Base-by-base conservation (phyloP, 2,329 filamentous ascomycete species). In the Colletotrichum phormii region DNA sequence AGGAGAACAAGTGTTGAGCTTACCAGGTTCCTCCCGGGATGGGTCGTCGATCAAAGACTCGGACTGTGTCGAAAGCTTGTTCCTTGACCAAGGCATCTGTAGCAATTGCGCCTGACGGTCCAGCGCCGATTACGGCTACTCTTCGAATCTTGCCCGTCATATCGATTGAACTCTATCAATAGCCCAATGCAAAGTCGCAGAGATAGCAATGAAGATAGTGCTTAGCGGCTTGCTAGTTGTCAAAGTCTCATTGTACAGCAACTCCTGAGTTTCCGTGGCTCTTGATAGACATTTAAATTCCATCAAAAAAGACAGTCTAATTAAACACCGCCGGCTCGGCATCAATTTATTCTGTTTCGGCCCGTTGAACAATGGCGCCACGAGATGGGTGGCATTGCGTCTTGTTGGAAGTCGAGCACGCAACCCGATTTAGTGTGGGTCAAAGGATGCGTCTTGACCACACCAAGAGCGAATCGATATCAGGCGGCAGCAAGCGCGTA, bases 21-120 rank as follows among this genome's bases (percentile, higher is more conserved):
- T 79, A 89, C 89, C 89, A 90, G 72, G 86, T 89, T 46, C 89
- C 89, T 51, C 89, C 89, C 0, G 87, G 83, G 42, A 81, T 84
- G 71, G 88, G 87, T 71, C 88, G 84, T 59, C 89, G 82, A 77
- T 91, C 89, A 77, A 91, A 91, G 0, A 91, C 88, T 24, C 86
- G 84, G 68, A 91, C 87, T 1, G 82, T 80, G 61, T 90, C 86
- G 74, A 91, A 91, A 2, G 80, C 77, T 67, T 87, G 82, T 77
- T 91, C 89, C 77, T 88, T 85, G 22, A 84, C 85, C 54, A 91
- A 78, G 3, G 89, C 88, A 80, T 91, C 88, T 3, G 89, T 85
- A 0, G 88, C 80, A 72, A 90, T 90, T 22, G 87, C 87, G 1
- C 89, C 89, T 0, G 87, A 83, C 1, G 89, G 89, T 1, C 89